Percentiles rank a stretch among this genome's conserved stretches.
These are phyloP conservation scores for Fusarium secorum DNA, from an alignment of 2,329 filamentous ascomycete genomes.

Conservation along the genomic window DNA sequence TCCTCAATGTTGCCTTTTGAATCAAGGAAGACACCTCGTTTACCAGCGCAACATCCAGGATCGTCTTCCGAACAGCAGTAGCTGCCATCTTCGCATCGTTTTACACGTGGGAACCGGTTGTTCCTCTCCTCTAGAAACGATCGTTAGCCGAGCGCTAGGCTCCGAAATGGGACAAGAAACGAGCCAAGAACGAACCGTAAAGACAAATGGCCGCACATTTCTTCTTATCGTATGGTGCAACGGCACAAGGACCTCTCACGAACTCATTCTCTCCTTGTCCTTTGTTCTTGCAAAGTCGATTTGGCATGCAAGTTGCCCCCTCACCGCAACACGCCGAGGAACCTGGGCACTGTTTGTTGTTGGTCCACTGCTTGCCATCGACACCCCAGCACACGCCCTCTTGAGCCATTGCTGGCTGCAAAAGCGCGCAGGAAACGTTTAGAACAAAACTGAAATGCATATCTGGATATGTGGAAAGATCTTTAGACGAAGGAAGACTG, in stretches of 20 bases:
- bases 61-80: conserved; percentile 31
- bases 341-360: conserved; percentile 17
- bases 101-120: conserved; percentile 21
- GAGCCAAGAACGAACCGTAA: not conserved
- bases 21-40: conserved; percentile 20
- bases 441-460: not conserved
- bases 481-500: accelerated
- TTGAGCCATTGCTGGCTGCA: not conserved
- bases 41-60: conserved; percentile 18
- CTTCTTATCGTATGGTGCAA: conserved; percentile 14
- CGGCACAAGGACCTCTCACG: conserved; percentile 28
- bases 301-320: conserved; percentile 23
- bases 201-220: conserved; percentile 25
- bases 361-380: not conserved
- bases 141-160: not conserved
- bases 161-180: accelerated
- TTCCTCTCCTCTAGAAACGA: conserved; percentile 1
- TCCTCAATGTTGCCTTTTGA: not conserved
- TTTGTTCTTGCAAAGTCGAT: conserved; percentile 24
- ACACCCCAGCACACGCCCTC: not conserved
- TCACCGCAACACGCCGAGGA: conserved; percentile 24
- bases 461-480: not conserved
- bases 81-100: conserved; percentile 26
- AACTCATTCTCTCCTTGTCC: conserved; percentile 14
- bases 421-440: accelerated